These are phyloP conservation scores for Ceratocystiopsis minuta DNA, from an alignment of 2,329 filamentous ascomycete genomes.

Conservation along the genomic window DNA sequence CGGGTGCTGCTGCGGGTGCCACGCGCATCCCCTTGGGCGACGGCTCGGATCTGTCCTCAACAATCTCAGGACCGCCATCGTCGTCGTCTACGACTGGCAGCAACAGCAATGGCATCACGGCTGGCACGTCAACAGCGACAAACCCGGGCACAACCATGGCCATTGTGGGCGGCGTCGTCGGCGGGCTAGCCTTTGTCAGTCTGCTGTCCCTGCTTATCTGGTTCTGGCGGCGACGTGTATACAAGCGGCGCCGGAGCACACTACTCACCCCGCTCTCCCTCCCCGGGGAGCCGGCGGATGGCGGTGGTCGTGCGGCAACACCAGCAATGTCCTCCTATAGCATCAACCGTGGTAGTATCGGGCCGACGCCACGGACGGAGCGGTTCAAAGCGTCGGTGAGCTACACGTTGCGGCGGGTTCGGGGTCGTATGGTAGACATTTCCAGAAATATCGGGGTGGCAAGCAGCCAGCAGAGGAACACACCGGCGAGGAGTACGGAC, in stretches of 20 bases:
- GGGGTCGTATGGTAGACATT: conserved; percentile 17
- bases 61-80: too few species aligned
- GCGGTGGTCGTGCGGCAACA: conserved; percentile 8
- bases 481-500: too few species aligned
- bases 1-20: too few species aligned
- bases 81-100: background rate
- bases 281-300: conserved; percentile 15
- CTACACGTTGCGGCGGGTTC: conserved; percentile 18
- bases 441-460: too few species aligned
- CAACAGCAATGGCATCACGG: conserved; percentile 2
- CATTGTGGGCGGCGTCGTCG: conserved; percentile 33
- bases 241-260: conserved; percentile 27
- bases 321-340: conserved; percentile 16
- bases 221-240: conserved; percentile 27
- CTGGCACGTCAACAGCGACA: conserved; percentile 8
- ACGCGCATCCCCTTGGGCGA: too few species aligned
- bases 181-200: conserved; percentile 26
- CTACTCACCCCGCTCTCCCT: conserved; percentile 31
- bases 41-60: too few species aligned
- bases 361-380: conserved; percentile 26
- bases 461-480: conserved; percentile 14
- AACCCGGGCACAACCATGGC: conserved; percentile 20
- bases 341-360: conserved; percentile 28
- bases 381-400: conserved; percentile 23
- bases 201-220: conserved; percentile 31